These are phyloP conservation scores for Lunularia cruciata DNA, from an alignment of 225 moss, liverwort and hornwort species.

Conservation along the genomic window DNA sequence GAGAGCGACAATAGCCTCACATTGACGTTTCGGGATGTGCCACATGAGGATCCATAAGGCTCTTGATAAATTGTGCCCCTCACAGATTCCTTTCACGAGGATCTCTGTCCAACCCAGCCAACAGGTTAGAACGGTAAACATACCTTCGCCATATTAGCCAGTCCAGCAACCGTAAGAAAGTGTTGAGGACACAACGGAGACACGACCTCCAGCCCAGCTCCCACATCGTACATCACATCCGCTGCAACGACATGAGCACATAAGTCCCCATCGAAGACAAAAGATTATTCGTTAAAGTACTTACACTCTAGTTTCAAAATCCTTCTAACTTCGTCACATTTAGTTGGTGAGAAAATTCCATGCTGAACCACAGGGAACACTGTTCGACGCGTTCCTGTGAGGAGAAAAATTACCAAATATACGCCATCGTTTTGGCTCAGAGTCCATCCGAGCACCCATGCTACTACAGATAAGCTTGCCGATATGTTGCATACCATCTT, in stretches of 20 bases:
- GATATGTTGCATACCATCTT: slow-evolving; percentile 99
- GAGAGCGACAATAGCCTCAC: too few relatives aligned
- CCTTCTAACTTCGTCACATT: too few relatives aligned
- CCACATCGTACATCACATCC: slow-evolving; percentile 91
- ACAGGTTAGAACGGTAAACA: slow-evolving; percentile 11
- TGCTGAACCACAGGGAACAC: too few relatives aligned
- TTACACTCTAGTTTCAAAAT: too few relatives aligned
- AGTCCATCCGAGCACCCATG: slow-evolving; percentile 94
- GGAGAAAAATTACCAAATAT: slow-evolving; percentile 56
- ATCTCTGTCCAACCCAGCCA: too few relatives aligned
- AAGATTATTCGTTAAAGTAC: too few relatives aligned
- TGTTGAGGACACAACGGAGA: slow-evolving; percentile 91
- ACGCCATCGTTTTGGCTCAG: slow-evolving; percentile 99
- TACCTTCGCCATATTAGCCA: slow-evolving; percentile 98
- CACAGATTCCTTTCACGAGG: too few relatives aligned
- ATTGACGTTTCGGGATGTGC: too few relatives aligned
- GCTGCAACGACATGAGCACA: slow-evolving; percentile 30
- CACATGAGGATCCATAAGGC: too few relatives aligned
- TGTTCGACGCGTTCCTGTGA: too few relatives aligned
- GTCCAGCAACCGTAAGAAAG: slow-evolving; percentile 87
- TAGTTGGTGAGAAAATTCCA: too few relatives aligned
- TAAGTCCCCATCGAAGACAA: not conserved
- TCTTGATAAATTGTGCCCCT: too few relatives aligned
- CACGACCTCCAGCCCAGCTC: slow-evolving; percentile 89
- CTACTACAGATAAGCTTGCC: slow-evolving; percentile 94